A percentile compares a stretch with the other conserved stretches of the same genome.
Conservation (phyloP, 768 basidiomycete species). For the Lactifluus piperatus region DNA sequence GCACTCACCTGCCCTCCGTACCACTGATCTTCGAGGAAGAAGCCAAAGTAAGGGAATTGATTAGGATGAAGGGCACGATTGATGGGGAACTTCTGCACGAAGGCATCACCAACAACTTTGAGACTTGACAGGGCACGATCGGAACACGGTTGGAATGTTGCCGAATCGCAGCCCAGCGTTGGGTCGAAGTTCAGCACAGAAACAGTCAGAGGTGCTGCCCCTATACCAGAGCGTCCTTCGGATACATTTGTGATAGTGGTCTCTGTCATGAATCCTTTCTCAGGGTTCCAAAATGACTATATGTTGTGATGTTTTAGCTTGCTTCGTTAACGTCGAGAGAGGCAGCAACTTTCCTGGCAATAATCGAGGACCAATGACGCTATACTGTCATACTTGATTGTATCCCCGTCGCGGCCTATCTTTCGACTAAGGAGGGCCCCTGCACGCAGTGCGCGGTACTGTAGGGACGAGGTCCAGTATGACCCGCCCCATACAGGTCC, state of each 20-base stretch:
- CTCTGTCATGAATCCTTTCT: constrained; percentile 10
- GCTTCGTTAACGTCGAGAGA: not conserved
- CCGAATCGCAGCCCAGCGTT: constrained; percentile 8
- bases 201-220: not conserved
- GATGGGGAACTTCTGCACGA: constrained; percentile 4
- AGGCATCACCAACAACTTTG: constrained; percentile 6
- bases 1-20: constrained; percentile 5
- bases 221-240: constrained; percentile 10
- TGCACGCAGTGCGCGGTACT: constrained; percentile 6
- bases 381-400: not conserved
- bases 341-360: not conserved
- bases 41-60: not conserved
- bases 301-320: not conserved
- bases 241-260: constrained; percentile 9
- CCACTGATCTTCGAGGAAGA: constrained; percentile 1
- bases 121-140: constrained; percentile 9
- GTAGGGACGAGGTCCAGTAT: constrained; percentile 12
- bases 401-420: constrained; percentile 4
- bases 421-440: not conserved
- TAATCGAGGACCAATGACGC: constrained; percentile 7
- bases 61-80: not conserved
- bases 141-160: constrained; percentile 13
- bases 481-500: constrained; percentile 13
- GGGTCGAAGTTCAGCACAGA: constrained; percentile 15
- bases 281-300: constrained; percentile 15